Evolutionary conservation across 148 eudicot genomes (phyloP).

Genomic region (Amaranthus hypochondriacus): DNA sequence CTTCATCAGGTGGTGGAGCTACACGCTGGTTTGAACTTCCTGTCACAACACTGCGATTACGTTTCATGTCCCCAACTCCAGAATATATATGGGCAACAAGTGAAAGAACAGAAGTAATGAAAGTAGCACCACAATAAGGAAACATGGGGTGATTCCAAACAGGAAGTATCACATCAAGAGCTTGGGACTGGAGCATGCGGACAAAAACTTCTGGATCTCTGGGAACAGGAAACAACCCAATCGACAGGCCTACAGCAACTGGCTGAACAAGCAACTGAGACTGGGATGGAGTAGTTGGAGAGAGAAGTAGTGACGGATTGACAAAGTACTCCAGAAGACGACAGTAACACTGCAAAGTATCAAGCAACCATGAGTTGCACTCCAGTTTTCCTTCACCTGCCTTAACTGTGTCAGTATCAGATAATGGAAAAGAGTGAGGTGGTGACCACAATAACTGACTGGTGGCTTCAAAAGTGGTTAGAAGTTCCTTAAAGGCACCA

Average conservation of each 20-base stretch:
- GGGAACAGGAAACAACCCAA: conserved; percentile 96
- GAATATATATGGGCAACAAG: conserved; percentile 77
- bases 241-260: conserved; percentile 87
- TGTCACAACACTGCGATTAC: conserved; percentile 47
- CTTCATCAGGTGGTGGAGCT: conserved; percentile 92
- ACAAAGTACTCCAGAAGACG: conserved; percentile 85
- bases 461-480: conserved; percentile 95
- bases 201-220: conserved; percentile 90
- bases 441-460: conserved; percentile 85
- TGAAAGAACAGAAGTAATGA: conserved; percentile 59
- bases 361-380: conserved; percentile 72
- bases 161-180: conserved; percentile 92
- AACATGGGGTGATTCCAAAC: conserved; percentile 93
- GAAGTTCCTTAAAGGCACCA: conserved; percentile 88
- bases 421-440: conserved; percentile 44
- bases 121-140: conserved; percentile 61
- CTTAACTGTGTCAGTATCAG: conserved; percentile 42
- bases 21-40: conserved; percentile 63
- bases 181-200: conserved; percentile 90
- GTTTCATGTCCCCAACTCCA: conserved; percentile 83
- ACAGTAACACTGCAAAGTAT: conserved; percentile 79
- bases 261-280: conserved; percentile 93
- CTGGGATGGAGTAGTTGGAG: conserved; percentile 73
- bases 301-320: conserved; percentile 71
- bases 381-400: conserved; percentile 48